These are phyloP conservation scores for Pinguiococcus pyrenoidosus DNA, from an alignment of 108 stramenopile genomes.

Conservation along the genomic window DNA sequence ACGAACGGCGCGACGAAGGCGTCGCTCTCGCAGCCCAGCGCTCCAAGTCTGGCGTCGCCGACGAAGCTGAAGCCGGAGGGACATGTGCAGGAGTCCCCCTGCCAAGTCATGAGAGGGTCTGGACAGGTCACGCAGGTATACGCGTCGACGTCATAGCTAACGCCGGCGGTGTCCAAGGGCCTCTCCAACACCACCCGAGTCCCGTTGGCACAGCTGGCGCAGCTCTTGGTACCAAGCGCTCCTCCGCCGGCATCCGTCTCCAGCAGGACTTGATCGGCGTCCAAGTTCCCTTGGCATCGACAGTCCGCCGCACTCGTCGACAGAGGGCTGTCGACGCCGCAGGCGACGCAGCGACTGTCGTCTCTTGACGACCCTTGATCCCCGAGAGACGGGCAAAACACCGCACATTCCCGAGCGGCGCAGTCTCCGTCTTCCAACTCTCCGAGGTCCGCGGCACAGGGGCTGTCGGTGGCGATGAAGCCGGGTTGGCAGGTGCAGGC, in stretches of 20 bases:
- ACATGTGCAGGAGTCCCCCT: conserved; percentile 24
- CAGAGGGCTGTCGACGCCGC: too few relatives aligned
- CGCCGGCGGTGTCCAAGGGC: conserved; percentile 17
- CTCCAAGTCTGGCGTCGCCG: conserved; percentile 37
- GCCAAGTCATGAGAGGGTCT: conserved; percentile 40
- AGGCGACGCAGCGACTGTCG: too few relatives aligned
- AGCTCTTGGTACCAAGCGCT: conserved; percentile 8
- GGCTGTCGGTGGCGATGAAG: too few relatives aligned
- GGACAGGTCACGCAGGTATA: conserved; percentile 44
- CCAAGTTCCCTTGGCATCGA: too few relatives aligned
- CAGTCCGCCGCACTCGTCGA: too few relatives aligned
- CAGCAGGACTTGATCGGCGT: conserved; percentile 25
- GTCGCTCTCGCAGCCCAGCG: conserved; percentile 28
- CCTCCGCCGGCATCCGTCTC: conserved; percentile 20
- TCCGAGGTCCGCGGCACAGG: too few relatives aligned
- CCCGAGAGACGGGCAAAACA: too few relatives aligned
- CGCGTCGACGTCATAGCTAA: conserved; percentile 16
- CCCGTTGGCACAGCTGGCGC: conserved; percentile 16
- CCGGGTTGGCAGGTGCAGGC: too few relatives aligned
- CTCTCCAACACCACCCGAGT: conserved; percentile 4
- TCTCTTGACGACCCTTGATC: too few relatives aligned
- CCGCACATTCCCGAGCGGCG: too few relatives aligned
- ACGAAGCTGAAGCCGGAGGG: conserved; percentile 26
- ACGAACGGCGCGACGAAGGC: conserved; percentile 11
- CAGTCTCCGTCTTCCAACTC: too few relatives aligned